Evolutionary conservation across 257 asterid genomes (phyloP).

Genomic region (Linaria vulgaris): DNA sequence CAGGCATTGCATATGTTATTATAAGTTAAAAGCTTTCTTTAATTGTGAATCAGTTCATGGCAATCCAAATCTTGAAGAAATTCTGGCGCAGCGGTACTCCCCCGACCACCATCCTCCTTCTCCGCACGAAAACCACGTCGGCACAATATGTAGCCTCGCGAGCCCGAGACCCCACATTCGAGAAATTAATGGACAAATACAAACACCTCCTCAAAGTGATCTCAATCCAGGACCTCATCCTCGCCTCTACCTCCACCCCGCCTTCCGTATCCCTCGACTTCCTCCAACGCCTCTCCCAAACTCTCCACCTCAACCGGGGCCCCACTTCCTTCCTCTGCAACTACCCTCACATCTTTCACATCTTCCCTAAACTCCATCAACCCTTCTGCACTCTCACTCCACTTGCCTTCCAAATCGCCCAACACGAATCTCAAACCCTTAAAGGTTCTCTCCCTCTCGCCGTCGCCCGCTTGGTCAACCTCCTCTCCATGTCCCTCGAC

Average conservation of each 20-base stretch:
- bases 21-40: no score
- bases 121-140: conserved; percentile 73
- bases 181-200: conserved; percentile 82
- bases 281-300: conserved; percentile 82
- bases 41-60: no score
- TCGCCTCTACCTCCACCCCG: conserved; percentile 44
- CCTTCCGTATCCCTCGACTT: conserved; percentile 69
- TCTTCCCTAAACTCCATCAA: conserved; percentile 62
- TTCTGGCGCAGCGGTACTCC: conserved; percentile 17
- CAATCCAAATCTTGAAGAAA: conserved; percentile 43
- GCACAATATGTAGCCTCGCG: conserved; percentile 66
- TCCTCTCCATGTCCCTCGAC: conserved; percentile 69
- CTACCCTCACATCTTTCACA: conserved; percentile 78
- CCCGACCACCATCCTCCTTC: conserved; percentile 26
- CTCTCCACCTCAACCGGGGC: conserved; percentile 81
- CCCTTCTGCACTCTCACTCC: conserved; percentile 67
- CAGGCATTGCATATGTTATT: no score
- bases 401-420: conserved; percentile 43
- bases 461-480: conserved; percentile 54
- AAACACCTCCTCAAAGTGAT: conserved; percentile 67
- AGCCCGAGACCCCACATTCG: conserved; percentile 83
- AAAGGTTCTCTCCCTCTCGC: conserved; percentile 45
- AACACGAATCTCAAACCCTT: conserved; percentile 52
- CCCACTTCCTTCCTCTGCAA: conserved; percentile 73
- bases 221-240: conserved; percentile 79